Percentiles rank a stretch among this genome's conserved stretches.
phyloP scores from a whole-genome alignment of 805 yeast genomes.

The Candida takata region DNA sequence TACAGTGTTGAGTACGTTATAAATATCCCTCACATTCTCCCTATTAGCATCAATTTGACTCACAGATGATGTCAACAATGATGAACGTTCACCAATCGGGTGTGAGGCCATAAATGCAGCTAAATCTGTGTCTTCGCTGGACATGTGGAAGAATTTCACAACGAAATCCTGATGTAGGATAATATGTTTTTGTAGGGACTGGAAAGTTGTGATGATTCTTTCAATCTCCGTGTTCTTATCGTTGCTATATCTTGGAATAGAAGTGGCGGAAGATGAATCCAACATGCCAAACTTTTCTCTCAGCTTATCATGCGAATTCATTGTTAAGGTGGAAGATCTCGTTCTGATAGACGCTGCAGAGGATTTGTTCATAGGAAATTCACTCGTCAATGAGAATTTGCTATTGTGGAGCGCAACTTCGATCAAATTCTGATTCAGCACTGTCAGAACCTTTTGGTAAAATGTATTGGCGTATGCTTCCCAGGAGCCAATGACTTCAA shows the following conservation, averaged over 20 bases:
- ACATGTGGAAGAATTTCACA: slow-evolving; percentile 35
- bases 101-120: slow-evolving; percentile 25
- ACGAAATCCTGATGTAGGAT: slow-evolving; percentile 33
- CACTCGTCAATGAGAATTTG: slow-evolving; percentile 14
- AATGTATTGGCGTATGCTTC: slow-evolving; percentile 27
- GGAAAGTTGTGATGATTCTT: slow-evolving; percentile 17
- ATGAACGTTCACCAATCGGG: slow-evolving; percentile 28
- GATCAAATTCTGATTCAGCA: slow-evolving; percentile 24
- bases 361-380: neutral
- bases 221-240: slow-evolving; percentile 5
- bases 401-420: slow-evolving; percentile 8
- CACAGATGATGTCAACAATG: slow-evolving; percentile 25
- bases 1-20: slow-evolving; percentile 37
- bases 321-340: neutral
- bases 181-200: slow-evolving; percentile 31
- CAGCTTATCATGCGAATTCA: slow-evolving; percentile 9
- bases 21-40: slow-evolving; percentile 39
- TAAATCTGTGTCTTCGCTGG: slow-evolving; percentile 26
- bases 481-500: slow-evolving; percentile 36
- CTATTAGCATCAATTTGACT: slow-evolving; percentile 39
- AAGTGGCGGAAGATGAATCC: slow-evolving; percentile 9
- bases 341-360: neutral
- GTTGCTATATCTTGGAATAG: neutral
- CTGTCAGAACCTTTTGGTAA: slow-evolving; percentile 29
- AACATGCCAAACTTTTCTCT: slow-evolving; percentile 18